These are phyloP conservation scores for Suillus occidentalis DNA, from an alignment of 768 basidiomycete genomes.

Conservation along the genomic window DNA sequence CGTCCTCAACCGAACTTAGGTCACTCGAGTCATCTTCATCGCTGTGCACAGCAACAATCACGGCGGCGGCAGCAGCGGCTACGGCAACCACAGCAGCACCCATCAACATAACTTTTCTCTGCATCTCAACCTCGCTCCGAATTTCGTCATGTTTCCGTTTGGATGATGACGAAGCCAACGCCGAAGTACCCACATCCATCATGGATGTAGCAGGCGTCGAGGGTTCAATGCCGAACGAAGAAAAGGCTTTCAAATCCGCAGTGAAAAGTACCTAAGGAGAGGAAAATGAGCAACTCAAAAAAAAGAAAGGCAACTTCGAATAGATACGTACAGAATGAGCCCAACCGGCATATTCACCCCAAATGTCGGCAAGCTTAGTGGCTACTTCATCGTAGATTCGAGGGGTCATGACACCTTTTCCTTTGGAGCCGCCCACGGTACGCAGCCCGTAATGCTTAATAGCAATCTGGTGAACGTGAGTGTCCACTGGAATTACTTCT, in stretches of 20 bases:
- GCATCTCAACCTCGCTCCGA: neutral
- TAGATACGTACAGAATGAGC: slow-evolving; percentile 67
- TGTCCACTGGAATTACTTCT: slow-evolving; percentile 92
- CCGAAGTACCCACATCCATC: neutral
- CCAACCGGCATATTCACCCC: slow-evolving; percentile 91
- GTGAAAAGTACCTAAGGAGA: slow-evolving; percentile 67
- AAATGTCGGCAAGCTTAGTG: slow-evolving; percentile 55
- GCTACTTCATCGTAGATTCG: slow-evolving; percentile 76
- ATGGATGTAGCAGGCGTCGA: neutral
- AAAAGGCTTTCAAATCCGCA: slow-evolving; percentile 68
- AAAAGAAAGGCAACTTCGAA: neutral
- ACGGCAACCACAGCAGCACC: neutral
- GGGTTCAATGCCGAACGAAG: slow-evolving; percentile 46
- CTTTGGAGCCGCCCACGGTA: slow-evolving; percentile 34
- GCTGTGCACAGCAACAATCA: no score
- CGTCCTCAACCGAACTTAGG: neutral
- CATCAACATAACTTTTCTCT: neutral
- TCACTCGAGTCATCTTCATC: neutral
- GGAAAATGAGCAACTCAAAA: neutral
- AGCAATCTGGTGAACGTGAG: slow-evolving; percentile 91
- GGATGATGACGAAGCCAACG: neutral
- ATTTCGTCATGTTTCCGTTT: neutral
- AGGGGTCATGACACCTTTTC: slow-evolving; percentile 67
- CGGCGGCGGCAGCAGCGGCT: neutral
- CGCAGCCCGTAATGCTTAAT: slow-evolving; percentile 73